A percentile compares a stretch with the other conserved stretches of the same genome.
Evolutionary conservation across 2,329 filamentous ascomycete genomes (phyloP).

Genomic region (Talaromyces verruculosus): DNA sequence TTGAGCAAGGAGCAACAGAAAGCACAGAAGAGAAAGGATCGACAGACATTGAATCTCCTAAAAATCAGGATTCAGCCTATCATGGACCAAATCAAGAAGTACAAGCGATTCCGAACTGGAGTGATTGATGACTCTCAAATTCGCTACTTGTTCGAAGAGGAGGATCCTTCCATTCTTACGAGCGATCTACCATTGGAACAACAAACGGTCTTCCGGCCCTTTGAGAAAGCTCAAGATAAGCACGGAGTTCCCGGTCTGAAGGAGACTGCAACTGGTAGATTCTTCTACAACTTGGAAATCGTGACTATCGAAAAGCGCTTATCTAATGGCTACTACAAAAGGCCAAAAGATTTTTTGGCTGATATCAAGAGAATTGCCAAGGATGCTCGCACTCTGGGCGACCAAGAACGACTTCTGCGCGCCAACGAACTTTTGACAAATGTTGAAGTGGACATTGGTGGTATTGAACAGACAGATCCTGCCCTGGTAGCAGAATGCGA

Average conservation of each 20-base stretch:
- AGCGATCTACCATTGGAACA: conserved; percentile 61
- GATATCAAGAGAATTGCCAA: conserved; percentile 83
- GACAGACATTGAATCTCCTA: conserved; percentile 77
- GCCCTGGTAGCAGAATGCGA: conserved; percentile 72
- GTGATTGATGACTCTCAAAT: conserved; percentile 73
- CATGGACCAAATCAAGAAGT: conserved; percentile 96
- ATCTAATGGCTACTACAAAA: conserved; percentile 93
- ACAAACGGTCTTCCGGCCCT: conserved; percentile 67
- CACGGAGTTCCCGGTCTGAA: conserved; percentile 74
- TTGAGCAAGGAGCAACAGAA: conserved; percentile 77
- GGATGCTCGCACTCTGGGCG: conserved; percentile 79
- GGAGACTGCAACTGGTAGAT: conserved; percentile 74
- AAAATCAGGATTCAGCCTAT: conserved; percentile 90
- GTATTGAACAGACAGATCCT: conserved; percentile 66
- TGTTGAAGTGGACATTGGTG: conserved; percentile 87
- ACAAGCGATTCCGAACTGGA: conserved; percentile 81
- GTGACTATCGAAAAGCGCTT: conserved; percentile 93
- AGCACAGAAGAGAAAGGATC: conserved; percentile 76
- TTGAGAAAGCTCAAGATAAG: conserved; percentile 74
- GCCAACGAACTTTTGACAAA: conserved; percentile 90
- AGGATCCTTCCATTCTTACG: conserved; percentile 65
- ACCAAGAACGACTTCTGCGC: conserved; percentile 77
- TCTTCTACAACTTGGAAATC: conserved; percentile 93
- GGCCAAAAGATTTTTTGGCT: conserved; percentile 81
- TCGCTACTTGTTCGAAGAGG: conserved; percentile 79